Base-by-base conservation (phyloP, 2,329 filamentous ascomycete genomes). In the Calonectria multiphialidica region DNA sequence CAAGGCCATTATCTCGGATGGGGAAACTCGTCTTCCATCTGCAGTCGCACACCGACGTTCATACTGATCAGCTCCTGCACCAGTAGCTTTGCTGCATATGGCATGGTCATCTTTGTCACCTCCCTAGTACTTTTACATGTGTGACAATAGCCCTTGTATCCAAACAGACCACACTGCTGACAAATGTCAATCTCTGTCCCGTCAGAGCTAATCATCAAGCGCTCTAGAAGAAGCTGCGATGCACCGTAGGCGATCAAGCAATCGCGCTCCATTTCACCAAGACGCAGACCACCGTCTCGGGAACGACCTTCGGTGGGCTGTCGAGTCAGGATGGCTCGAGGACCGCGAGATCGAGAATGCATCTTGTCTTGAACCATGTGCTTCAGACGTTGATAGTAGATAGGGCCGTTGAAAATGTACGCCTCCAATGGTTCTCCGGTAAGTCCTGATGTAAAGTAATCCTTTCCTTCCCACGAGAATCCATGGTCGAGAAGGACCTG, bases 361-460 rank as follows among this genome's bases (percentile, higher is more conserved):
- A 99, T 98, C 87, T 99, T 99, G 83, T 99, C 97, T 84, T 98
- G 96, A 5, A 99, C 97, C 97, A 99, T 99, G 89, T 99, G 97
- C 90, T 99, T 99, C 76, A 99, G 91, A 77, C 98, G 98, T 87
- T 99, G 97, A 87, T 99, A 99, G 88, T 98, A 99, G 84, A 99
- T 99, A 13, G 97, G 97, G 0, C 97, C 97, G 82, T 98, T 98
- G 89, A 98, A 99, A 81, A 99, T 95, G 85, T 98, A 98, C 15
- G 96, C 96, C 75, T 98, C 95, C 7, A 98, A 89, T 0, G 94
- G 92, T 85, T 99, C 97, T 79, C 97, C 97, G 0, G 97, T 98
- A 81, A 98, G 96, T 42, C 97, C 97, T 0, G 93, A 96, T 0
- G 97, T 98, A 74, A 99, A 93, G 85, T 96, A 98, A 83, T 99